Evolutionary conservation across 345 rosid genomes (phyloP), one percentile per base, ranked within the genome.

Genomic region (Populus alba): DNA sequence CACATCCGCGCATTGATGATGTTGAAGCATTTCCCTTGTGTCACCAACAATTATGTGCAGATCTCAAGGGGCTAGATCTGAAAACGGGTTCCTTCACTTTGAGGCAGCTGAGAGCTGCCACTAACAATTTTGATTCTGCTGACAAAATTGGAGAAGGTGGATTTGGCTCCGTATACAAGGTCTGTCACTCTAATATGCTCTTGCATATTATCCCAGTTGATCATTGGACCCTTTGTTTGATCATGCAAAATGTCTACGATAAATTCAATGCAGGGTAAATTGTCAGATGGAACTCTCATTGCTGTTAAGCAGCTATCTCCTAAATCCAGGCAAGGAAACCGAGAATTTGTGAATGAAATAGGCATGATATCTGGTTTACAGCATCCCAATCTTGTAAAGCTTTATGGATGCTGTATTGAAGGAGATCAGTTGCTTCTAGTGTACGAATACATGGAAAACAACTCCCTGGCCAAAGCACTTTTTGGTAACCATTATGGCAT

Each of bases 251-350:
- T 66, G 25, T 22, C 17, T 35, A n/a, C 35, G 1, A 12, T 6
- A 55, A 39, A 37, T 87, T 37, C 39, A 37, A 37, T 37, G 39
- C 69, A 93, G 96, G 97, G 96, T 47, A 76, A 68, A 67, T 71
- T 89, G 81, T 29, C 83, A 49, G 97, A 90, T 84, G 94, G 91
- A 13, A 88, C 86, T 61, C 69, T 82, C 12, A 77, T 90, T 73
- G 97, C 93, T 22, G 94, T 92, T 49, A 92, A 92, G 86, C 91
- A 87, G 57, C 97, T 88, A 49, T 92, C 97, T 59, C 81, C 97
- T 1, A 88, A 86, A 83, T 92, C 97, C 10, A 85, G 79, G 49
- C 97, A 92, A 76, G 97, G 94, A 62, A 89, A 90, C 81, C 86
- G 91, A 22, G 94, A 92, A 70, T 92, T 92, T 77, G 72, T 92